phyloP scores from a whole-genome alignment of 371 early-diverging fungal species.

The Batkoa obscura region DNA sequence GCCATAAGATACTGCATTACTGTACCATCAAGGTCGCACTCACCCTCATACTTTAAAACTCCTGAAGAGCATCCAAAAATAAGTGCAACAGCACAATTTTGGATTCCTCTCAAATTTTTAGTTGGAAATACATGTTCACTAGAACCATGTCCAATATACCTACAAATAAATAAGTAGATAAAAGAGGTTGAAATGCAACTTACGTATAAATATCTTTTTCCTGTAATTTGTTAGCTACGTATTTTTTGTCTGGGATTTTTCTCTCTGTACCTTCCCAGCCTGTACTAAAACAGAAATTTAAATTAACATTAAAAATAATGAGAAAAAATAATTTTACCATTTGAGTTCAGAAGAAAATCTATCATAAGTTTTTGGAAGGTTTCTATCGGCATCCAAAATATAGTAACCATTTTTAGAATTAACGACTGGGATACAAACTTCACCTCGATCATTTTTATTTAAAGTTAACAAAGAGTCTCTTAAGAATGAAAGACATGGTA shows the following conservation, averaged over 20 bases:
- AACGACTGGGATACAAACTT: constrained; percentile 18
- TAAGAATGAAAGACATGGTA: constrained; percentile 58
- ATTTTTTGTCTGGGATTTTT: constrained; percentile 41
- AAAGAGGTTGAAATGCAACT: constrained; percentile 8
- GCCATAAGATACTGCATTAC: constrained; percentile 57
- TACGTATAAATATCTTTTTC: constrained; percentile 54
- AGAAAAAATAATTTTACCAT: constrained; percentile 15
- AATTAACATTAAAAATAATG: too few species aligned
- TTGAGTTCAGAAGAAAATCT: constrained; percentile 39
- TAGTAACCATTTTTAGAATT: constrained; percentile 40
- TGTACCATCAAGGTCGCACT: constrained; percentile 72
- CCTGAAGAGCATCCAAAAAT: constrained; percentile 90
- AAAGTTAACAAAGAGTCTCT: constrained; percentile 31
- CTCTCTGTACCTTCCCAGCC: constrained; percentile 55
- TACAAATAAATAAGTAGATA: constrained; percentile 9
- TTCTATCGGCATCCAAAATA: constrained; percentile 75
- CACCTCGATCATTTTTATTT: neutral
- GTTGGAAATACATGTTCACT: constrained; percentile 73
- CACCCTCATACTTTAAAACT: constrained; percentile 40
- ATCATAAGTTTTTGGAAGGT: constrained; percentile 60
- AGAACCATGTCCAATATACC: constrained; percentile 96
- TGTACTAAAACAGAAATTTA: too few species aligned
- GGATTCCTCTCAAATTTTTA: constrained; percentile 34
- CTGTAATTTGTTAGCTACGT: constrained; percentile 30
- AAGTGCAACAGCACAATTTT: constrained; percentile 49